Evolutionary conservation across 805 yeast species (phyloP).

Genomic region (Teunomyces stri): DNA sequence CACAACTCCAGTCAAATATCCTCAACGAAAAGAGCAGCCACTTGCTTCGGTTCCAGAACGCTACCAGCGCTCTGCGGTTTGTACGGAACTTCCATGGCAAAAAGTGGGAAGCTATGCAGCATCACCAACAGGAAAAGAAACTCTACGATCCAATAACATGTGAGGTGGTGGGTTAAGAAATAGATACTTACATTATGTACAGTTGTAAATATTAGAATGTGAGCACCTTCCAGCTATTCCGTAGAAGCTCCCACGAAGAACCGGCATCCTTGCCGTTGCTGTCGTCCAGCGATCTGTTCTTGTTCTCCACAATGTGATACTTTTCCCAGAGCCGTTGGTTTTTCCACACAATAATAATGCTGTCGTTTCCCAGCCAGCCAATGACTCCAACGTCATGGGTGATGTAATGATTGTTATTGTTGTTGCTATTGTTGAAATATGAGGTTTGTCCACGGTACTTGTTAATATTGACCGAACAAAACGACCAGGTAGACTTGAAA

Average conservation of each 20-base stretch:
- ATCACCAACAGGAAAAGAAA: conserved; percentile 21
- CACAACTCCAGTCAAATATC: conserved; percentile 25
- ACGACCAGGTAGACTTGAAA: conserved; percentile 85
- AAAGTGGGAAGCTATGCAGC: conserved; percentile 30
- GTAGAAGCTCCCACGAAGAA: conserved; percentile 53
- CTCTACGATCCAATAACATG: conserved; percentile 38
- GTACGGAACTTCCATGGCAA: conserved; percentile 54
- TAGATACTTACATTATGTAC: conserved; percentile 8
- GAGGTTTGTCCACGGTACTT: conserved; percentile 29
- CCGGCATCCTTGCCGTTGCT: conserved; percentile 8
- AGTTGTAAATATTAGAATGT: conserved; percentile 22
- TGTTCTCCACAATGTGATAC: conserved; percentile 61
- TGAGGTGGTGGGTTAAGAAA: conserved; percentile 27
- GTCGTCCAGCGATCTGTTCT: conserved; percentile 13
- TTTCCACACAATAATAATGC: conserved; percentile 75
- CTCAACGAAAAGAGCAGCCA: conserved; percentile 22
- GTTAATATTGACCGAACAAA: conserved; percentile 64
- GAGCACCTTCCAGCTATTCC: conserved; percentile 73
- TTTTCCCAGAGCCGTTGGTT: conserved; percentile 80
- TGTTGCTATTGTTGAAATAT: neutral
- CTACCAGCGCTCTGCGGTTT: conserved; percentile 48
- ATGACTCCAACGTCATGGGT: conserved; percentile 31
- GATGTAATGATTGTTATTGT: neutral
- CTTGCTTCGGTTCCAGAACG: conserved; percentile 45
- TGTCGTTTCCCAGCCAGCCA: conserved; percentile 79